Percentiles rank a stretch among this genome's conserved stretches.
Conservation (phyloP, 2,329 filamentous ascomycete genomes). For the Diaporthe nobilis region DNA sequence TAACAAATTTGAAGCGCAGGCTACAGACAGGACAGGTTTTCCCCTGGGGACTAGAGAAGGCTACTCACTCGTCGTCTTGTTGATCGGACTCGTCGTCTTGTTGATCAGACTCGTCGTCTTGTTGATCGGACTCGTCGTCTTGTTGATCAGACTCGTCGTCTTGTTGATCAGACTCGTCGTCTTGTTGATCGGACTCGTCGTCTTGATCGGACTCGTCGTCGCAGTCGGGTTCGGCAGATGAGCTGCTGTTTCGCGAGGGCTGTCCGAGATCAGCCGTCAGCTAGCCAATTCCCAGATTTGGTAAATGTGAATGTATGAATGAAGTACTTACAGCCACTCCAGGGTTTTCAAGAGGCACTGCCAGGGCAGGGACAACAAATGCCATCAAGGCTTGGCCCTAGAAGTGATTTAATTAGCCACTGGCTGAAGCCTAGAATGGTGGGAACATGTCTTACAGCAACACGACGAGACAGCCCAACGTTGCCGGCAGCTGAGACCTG, state of each 20-base stretch:
- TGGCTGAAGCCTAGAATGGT: too few species aligned
- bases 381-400: conserved; percentile 21
- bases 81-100: not conserved
- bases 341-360: not conserved
- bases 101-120: too few species aligned
- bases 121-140: too few species aligned
- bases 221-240: not conserved
- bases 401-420: not conserved
- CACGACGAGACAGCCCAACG: not conserved
- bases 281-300: not conserved
- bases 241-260: not conserved
- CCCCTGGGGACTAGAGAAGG: too few species aligned
- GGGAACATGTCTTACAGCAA: not conserved
- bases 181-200: too few species aligned
- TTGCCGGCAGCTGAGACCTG: conserved; percentile 3
- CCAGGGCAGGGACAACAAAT: conserved; percentile 5
- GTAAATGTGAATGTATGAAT: not conserved
- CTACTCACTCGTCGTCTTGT: not conserved
- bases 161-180: too few species aligned
- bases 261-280: not conserved
- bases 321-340: not conserved
- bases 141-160: too few species aligned
- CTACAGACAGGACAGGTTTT: too few species aligned
- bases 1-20: too few species aligned
- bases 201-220: too few species aligned